Evolutionary conservation across 1,139 yeast species (phyloP).

Genomic region (Sugiyamaella pinicola): DNA sequence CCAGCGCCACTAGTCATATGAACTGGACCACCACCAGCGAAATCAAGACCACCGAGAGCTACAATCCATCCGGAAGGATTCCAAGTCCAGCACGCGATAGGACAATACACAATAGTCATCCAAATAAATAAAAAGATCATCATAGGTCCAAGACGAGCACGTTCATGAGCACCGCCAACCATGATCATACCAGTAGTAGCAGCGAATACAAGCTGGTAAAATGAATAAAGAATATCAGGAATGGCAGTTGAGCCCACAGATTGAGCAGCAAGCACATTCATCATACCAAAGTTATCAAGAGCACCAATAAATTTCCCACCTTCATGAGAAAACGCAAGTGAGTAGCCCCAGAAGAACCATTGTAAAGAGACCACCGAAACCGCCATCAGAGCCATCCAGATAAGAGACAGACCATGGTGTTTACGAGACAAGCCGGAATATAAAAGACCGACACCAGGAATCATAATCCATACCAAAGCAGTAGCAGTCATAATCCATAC

Average conservation of each 20-base stretch:
- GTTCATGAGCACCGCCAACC: slow-evolving; percentile 97
- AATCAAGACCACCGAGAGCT: slow-evolving; percentile 81
- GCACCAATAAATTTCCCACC: slow-evolving; percentile 77
- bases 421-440: slow-evolving; percentile 91
- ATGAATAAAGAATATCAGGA: slow-evolving; percentile 85
- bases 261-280: slow-evolving; percentile 78
- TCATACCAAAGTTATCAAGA: slow-evolving; percentile 75
- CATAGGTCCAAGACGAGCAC: slow-evolving; percentile 94
- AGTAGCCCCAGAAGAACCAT: slow-evolving; percentile 98
- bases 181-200: slow-evolving; percentile 86
- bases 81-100: slow-evolving; percentile 99
- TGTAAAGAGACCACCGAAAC: slow-evolving; percentile 80
- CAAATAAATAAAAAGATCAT: slow-evolving; percentile 89
- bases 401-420: slow-evolving; percentile 83
- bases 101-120: slow-evolving; percentile 94
- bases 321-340: slow-evolving; percentile 75
- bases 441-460: slow-evolving; percentile 88
- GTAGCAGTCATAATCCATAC: slow-evolving; percentile 82
- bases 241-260: slow-evolving; percentile 59
- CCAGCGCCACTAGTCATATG: slow-evolving; percentile 94
- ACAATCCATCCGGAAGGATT: slow-evolving; percentile 88
- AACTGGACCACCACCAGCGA: slow-evolving; percentile 98
- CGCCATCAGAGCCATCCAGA: slow-evolving; percentile 93
- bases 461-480: slow-evolving; percentile 87
- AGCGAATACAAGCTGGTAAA: slow-evolving; percentile 96